These are phyloP conservation scores for Beta vulgaris DNA, from an alignment of 148 eudicot species.

Conservation along the genomic window DNA sequence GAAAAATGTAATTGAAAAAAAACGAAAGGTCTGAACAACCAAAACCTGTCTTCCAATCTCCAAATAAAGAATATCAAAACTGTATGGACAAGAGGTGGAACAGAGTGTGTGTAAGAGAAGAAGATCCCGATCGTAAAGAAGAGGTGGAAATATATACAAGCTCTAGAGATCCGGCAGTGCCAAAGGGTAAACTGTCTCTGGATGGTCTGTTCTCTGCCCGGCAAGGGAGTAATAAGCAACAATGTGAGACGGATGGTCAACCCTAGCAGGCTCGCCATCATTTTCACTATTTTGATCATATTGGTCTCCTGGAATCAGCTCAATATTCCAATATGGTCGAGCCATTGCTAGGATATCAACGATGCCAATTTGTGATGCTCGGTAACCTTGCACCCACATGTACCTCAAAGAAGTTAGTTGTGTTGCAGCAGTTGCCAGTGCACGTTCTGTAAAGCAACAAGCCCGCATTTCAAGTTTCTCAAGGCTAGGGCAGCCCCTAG, in stretches of 20 bases:
- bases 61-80: conserved; percentile 10
- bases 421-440: conserved; percentile 57
- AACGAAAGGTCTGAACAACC: conserved; percentile 5
- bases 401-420: conserved; percentile 60
- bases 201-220: conserved; percentile 76
- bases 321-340: conserved; percentile 79
- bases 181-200: conserved; percentile 52
- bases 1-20: conserved; percentile 6
- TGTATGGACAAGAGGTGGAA: conserved; percentile 18
- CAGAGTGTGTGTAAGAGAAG: conserved; percentile 14
- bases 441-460: conserved; percentile 76
- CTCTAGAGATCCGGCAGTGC: conserved; percentile 17
- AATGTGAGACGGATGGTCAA: conserved; percentile 75
- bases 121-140: background rate
- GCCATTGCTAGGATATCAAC: conserved; percentile 49
- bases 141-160: conserved; percentile 2
- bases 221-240: conserved; percentile 88
- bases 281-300: conserved; percentile 34
- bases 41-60: conserved; percentile 12
- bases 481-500: conserved; percentile 81
- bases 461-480: conserved; percentile 85
- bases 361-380: conserved; percentile 43
- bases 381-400: conserved; percentile 94
- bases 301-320: conserved; percentile 67
- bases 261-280: conserved; percentile 36